These are phyloP conservation scores for Alternaria triticimaculans DNA, from an alignment of 2,329 filamentous ascomycete species.

Conservation along the genomic window DNA sequence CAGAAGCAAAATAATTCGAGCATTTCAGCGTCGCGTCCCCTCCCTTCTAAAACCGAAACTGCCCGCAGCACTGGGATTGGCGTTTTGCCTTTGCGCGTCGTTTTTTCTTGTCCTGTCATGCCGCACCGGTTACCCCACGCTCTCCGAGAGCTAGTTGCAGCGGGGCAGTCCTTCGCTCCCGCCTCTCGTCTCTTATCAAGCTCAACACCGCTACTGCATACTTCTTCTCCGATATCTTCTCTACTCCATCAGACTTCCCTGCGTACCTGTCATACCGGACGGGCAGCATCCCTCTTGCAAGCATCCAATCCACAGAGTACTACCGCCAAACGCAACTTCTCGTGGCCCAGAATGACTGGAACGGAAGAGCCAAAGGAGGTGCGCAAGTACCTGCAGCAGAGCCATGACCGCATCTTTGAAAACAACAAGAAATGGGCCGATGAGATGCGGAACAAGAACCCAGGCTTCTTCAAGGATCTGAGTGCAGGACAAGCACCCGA, in stretches of 20 bases:
- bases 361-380: slow-evolving; percentile 33
- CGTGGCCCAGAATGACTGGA: slow-evolving; percentile 28
- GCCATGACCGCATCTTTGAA: slow-evolving; percentile 72
- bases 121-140: slow-evolving; percentile 33
- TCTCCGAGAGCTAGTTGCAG: slow-evolving; percentile 22
- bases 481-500: slow-evolving; percentile 70
- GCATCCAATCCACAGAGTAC: neutral
- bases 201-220: slow-evolving; percentile 3
- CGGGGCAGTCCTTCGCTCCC: slow-evolving; percentile 15
- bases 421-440: slow-evolving; percentile 72
- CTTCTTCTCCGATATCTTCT: neutral
- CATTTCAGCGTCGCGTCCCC: slow-evolving; percentile 15
- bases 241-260: neutral
- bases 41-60: slow-evolving; percentile 25
- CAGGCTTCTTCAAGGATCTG: slow-evolving; percentile 70
- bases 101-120: slow-evolving; percentile 17
- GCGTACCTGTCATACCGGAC: slow-evolving; percentile 8
- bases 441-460: slow-evolving; percentile 64
- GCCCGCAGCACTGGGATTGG: slow-evolving; percentile 22
- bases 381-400: slow-evolving; percentile 64
- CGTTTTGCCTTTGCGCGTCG: slow-evolving; percentile 14
- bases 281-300: neutral
- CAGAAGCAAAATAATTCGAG: slow-evolving; percentile 22
- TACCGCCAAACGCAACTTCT: slow-evolving; percentile 10
- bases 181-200: slow-evolving; percentile 12